Evolutionary conservation across 2,329 filamentous ascomycete genomes (phyloP).

Genomic region (Rutstroemia sp.): DNA sequence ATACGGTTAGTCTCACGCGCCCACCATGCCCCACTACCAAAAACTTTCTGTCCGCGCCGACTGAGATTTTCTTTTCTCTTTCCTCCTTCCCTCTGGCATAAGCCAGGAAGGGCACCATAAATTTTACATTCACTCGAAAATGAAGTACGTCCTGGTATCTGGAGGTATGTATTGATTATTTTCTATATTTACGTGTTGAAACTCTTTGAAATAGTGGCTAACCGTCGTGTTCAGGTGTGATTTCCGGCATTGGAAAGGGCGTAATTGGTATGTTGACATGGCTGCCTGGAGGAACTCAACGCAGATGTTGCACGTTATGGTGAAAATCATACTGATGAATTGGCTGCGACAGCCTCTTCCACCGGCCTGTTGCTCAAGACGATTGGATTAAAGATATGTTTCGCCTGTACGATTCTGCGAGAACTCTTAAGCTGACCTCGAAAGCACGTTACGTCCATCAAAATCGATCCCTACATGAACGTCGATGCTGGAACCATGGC

Average conservation of each 20-base stretch:
- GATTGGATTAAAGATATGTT: conserved; percentile 66
- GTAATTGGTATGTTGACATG: conserved; percentile 52
- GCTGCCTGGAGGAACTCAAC: background rate
- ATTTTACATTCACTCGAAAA: conserved; percentile 35
- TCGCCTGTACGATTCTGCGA: conserved; percentile 7
- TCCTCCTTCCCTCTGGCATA: conserved; percentile 24
- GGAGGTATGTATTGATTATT: conserved; percentile 46
- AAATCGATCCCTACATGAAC: conserved; percentile 69
- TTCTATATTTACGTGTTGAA: background rate
- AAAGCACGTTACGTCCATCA: conserved; percentile 54
- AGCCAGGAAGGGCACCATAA: conserved; percentile 23
- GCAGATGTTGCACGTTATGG: background rate
- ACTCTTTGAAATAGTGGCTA: conserved; percentile 8
- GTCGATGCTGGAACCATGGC: conserved; percentile 62
- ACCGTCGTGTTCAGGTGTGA: conserved; percentile 33
- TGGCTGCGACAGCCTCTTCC: conserved; percentile 48
- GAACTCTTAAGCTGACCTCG: conserved; percentile 26
- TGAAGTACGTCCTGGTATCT: conserved; percentile 78
- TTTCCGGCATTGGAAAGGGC: conserved; percentile 54
- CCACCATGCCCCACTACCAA: conserved; percentile 4
- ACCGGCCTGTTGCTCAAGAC: conserved; percentile 74
- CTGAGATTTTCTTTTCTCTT: conserved; percentile 11
- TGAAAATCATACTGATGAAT: conserved; percentile 1
- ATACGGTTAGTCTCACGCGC: background rate
- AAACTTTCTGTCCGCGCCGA: conserved; percentile 5